Percentiles rank a stretch among this genome's conserved stretches.
Evolutionary conservation across 495 filamentous ascomycete genomes (phyloP).

Genomic region (Xylaria scruposa): DNA sequence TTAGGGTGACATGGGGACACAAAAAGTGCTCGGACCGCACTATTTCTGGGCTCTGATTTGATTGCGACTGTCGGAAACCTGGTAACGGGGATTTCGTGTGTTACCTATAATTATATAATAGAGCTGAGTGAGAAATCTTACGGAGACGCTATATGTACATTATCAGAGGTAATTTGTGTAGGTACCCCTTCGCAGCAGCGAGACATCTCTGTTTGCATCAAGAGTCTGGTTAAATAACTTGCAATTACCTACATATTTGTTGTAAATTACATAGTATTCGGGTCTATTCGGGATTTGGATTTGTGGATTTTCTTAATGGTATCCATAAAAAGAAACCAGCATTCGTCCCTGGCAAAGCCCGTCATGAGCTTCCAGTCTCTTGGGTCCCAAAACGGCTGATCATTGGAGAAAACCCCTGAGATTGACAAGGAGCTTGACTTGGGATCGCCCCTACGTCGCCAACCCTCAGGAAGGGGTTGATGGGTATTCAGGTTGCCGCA

Average conservation of each 20-base stretch:
- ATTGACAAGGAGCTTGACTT: constrained; percentile 9
- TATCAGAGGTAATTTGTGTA: background rate
- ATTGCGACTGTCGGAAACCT: background rate
- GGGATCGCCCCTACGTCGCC: constrained; percentile 12
- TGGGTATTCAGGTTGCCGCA: constrained; percentile 1
- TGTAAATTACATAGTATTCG: background rate
- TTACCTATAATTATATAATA: background rate
- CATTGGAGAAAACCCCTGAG: constrained; percentile 27
- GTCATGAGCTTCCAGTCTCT: constrained; percentile 26
- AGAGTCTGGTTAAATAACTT: background rate
- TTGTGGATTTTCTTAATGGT: background rate
- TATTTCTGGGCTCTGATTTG: constrained; percentile 5
- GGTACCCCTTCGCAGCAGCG: background rate
- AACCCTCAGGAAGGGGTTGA: background rate
- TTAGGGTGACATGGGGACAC: background rate
- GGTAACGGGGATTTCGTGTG: constrained; percentile 5
- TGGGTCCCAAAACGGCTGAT: constrained; percentile 20
- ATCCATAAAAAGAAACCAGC: constrained; percentile 1
- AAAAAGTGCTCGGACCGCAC: constrained; percentile 9
- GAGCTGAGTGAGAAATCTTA: background rate
- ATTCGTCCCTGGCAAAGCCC: constrained; percentile 12
- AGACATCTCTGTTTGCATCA: background rate
- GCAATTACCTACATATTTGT: background rate
- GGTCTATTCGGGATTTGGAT: constrained; percentile 13
- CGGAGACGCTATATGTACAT: background rate